Percentiles rank a stretch among this genome's conserved stretches.
Conservation (phyloP, 495 filamentous ascomycete species). For the Xylaria castorea region DNA sequence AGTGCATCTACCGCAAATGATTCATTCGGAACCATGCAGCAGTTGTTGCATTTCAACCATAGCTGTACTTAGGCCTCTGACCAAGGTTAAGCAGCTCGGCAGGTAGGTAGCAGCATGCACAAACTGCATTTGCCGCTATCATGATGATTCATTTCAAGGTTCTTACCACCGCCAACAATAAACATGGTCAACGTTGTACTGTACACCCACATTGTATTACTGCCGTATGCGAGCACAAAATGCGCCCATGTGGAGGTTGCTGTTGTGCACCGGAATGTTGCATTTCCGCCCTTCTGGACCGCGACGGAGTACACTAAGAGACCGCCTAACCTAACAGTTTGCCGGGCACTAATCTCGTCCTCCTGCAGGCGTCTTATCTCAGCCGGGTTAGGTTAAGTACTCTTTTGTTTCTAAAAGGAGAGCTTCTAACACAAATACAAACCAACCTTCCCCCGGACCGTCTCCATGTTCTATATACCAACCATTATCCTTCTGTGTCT, state of each 20-base stretch:
- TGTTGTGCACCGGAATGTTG: constrained; percentile 25
- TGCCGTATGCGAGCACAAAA: constrained; percentile 12
- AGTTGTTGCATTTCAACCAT: not conserved
- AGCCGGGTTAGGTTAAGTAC: not conserved
- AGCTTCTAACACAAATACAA: constrained; percentile 13
- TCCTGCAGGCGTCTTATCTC: not conserved
- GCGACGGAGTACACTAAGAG: constrained; percentile 3
- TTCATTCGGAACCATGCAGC: not conserved
- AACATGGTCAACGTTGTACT: not conserved
- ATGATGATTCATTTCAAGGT: constrained; percentile 10
- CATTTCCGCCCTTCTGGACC: constrained; percentile 22
- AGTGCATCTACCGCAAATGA: not conserved
- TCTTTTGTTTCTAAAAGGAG: not conserved
- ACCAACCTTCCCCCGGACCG: not conserved
- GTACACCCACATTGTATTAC: not conserved
- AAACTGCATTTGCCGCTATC: not conserved
- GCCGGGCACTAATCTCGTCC: constrained; percentile 8
- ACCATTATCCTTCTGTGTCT: not conserved
- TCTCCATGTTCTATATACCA: constrained; percentile 9
- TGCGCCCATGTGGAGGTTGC: constrained; percentile 5
- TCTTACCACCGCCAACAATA: not conserved
- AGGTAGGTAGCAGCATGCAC: not conserved
- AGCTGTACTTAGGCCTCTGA: not conserved
- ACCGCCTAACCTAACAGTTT: not conserved
- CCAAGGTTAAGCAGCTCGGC: not conserved